These are phyloP conservation scores for Mycena rosella DNA, from an alignment of 768 basidiomycete genomes.

Conservation along the genomic window DNA sequence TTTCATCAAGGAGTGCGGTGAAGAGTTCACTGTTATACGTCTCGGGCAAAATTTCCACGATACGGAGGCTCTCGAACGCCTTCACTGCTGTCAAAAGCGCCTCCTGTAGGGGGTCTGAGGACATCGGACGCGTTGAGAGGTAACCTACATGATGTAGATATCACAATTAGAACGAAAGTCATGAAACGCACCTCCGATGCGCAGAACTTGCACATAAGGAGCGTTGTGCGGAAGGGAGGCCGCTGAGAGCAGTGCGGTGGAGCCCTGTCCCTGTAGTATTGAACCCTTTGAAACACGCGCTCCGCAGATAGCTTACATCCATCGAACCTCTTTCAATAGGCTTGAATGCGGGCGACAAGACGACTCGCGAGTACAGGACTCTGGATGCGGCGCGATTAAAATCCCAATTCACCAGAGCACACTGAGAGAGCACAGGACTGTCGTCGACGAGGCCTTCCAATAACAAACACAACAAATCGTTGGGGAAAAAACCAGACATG, in stretches of 20 bases:
- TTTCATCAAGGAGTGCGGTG: constrained; percentile 40
- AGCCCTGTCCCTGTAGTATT: constrained; percentile 16
- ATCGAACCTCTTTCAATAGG: background rate
- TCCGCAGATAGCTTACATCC: constrained; percentile 39
- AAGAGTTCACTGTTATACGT: constrained; percentile 53
- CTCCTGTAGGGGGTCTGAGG: constrained; percentile 16
- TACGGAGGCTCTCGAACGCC: constrained; percentile 49
- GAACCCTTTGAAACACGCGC: constrained; percentile 7
- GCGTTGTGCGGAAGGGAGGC: constrained; percentile 57
- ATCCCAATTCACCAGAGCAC: constrained; percentile 60
- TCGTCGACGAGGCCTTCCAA: constrained; percentile 51
- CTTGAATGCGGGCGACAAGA: constrained; percentile 54
- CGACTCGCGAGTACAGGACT: constrained; percentile 60
- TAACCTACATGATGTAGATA: constrained; percentile 30
- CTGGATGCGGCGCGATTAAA: constrained; percentile 59
- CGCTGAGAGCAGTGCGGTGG: constrained; percentile 43
- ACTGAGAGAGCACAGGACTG: constrained; percentile 51
- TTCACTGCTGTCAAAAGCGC: constrained; percentile 18
- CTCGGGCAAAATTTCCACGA: constrained; percentile 49
- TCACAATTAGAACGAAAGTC: background rate
- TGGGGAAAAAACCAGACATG: background rate
- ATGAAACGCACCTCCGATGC: constrained; percentile 57
- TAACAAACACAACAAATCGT: constrained; percentile 37
- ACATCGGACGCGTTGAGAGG: constrained; percentile 26
- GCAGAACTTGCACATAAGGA: constrained; percentile 54